Base-by-base conservation (phyloP, 768 basidiomycete genomes). In the Suillus plorans region DNA sequence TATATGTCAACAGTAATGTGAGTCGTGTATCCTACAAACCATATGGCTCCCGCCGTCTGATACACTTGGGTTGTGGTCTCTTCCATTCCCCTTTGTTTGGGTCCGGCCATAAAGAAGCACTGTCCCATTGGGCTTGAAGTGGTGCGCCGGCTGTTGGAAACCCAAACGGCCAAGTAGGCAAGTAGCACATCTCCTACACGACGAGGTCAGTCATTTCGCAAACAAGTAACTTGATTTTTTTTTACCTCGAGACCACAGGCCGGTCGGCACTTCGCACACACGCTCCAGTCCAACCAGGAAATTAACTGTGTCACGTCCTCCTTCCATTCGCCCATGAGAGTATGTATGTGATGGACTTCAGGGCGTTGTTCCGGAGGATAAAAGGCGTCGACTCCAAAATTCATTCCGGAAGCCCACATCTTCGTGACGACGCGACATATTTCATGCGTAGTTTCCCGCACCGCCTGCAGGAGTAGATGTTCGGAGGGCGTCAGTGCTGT, bases 11-110 rank as follows among this genome's bases (percentile, higher is more conserved):
- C 31, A 31, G 31, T 31, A 31, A 12, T 49, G 47, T 49, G 22
- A 49, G 2, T 49, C 47, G 9, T 12, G 8, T 16, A 4, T 36
- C n/a, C 37, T 57, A 64, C 14, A 64, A 20, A 0, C n/a, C 13
- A 25, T 68, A 72, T 16, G 72, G 66, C 25, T 28, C 49, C 37
- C 65, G 8, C 25, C 64, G 61, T 36, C 56, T 64, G n/a, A 72
- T 44, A 41, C 71, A 72, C 50, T 45, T 73, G 1, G 72, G 72
- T 13, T 74, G 64, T n/a, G 73, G 72, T n/a, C 69, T 69, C 12
- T 72, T 44, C 72, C 72, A 73, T 1, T 72, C 72, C 59, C 18
- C 5, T 64, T 42, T 4, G 14, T 25, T 34, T 20, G 6, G 45
- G 1, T 42, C 45, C 28, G 28, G 45, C 37, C 39, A 34, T n/a